Evolutionary conservation across 1,284 basidiomycete genomes (phyloP).

Genomic region (Chalciporus sp.): DNA sequence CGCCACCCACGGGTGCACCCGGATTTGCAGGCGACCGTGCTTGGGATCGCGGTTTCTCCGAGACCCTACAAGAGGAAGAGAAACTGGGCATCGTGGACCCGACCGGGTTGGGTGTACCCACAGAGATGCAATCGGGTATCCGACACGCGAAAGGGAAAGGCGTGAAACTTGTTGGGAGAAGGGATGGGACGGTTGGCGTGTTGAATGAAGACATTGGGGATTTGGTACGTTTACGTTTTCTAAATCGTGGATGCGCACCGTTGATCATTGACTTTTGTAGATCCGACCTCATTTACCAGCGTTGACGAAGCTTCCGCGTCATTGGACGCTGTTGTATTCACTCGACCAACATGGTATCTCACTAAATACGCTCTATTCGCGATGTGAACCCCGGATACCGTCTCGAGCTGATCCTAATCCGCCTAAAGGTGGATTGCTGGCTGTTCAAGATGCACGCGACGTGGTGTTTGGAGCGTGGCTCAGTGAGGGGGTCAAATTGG

Average conservation of each 20-base stretch:
- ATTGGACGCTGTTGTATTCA: conserved; percentile 92
- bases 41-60: conserved; percentile 59
- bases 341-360: conserved; percentile 96
- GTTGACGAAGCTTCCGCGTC: conserved; percentile 72
- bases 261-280: conserved; percentile 41
- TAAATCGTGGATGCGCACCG: not conserved
- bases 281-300: conserved; percentile 77
- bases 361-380: conserved; percentile 82
- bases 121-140: conserved; percentile 9
- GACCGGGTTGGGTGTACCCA: conserved; percentile 22
- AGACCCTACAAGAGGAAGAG: conserved; percentile 37
- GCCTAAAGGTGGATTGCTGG: conserved; percentile 51
- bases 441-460: conserved; percentile 63
- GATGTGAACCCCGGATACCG: conserved; percentile 49
- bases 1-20: conserved; percentile 76
- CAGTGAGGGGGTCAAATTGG: conserved; percentile 68
- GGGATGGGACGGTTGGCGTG: conserved; percentile 57
- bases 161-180: conserved; percentile 54
- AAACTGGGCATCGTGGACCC: conserved; percentile 20
- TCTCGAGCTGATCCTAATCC: conserved; percentile 24
- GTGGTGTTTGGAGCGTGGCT: conserved; percentile 81
- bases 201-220: conserved; percentile 58
- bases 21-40: conserved; percentile 66
- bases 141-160: conserved; percentile 28
- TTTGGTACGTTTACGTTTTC: conserved; percentile 44